Percentiles rank a stretch among this genome's conserved stretches.
Evolutionary conservation across 2,329 filamentous ascomycete species (phyloP).

Genomic region (Amesomyces nigricolor): DNA sequence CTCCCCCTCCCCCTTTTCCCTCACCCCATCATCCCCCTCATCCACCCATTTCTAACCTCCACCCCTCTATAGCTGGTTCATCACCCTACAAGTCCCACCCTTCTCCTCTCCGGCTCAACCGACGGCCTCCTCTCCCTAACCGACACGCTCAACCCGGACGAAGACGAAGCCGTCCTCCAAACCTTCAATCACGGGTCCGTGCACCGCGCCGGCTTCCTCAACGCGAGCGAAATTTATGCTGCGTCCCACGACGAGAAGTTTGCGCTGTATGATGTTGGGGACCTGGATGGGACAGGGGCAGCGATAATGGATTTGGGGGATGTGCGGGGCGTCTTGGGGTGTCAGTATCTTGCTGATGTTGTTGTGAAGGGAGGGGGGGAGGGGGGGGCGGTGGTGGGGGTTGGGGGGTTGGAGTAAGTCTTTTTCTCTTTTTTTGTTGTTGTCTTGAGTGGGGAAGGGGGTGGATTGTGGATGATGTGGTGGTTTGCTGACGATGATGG

Average conservation of each 20-base stretch:
- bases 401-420: slow-evolving; percentile 61
- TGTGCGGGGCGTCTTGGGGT: slow-evolving; percentile 57
- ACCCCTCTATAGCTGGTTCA: slow-evolving; percentile 46
- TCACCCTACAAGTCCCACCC: slow-evolving; percentile 53
- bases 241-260: slow-evolving; percentile 75
- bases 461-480: neutral
- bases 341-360: slow-evolving; percentile 70
- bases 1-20: neutral
- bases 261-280: slow-evolving; percentile 64
- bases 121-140: slow-evolving; percentile 75
- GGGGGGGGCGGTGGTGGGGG: slow-evolving; percentile 54
- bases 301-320: slow-evolving; percentile 60
- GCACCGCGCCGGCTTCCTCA: slow-evolving; percentile 68
- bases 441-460: neutral
- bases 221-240: slow-evolving; percentile 59
- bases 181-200: slow-evolving; percentile 75
- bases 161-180: slow-evolving; percentile 72
- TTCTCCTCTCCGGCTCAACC: slow-evolving; percentile 71
- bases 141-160: slow-evolving; percentile 63
- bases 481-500: neutral
- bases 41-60: neutral
- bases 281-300: slow-evolving; percentile 54
- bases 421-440: slow-evolving; percentile 33
- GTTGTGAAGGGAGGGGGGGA: slow-evolving; percentile 51
- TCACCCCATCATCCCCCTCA: neutral